Evolutionary conservation across 1,284 basidiomycete species (phyloP).

Genomic region (Apiotrichum porosum): DNA sequence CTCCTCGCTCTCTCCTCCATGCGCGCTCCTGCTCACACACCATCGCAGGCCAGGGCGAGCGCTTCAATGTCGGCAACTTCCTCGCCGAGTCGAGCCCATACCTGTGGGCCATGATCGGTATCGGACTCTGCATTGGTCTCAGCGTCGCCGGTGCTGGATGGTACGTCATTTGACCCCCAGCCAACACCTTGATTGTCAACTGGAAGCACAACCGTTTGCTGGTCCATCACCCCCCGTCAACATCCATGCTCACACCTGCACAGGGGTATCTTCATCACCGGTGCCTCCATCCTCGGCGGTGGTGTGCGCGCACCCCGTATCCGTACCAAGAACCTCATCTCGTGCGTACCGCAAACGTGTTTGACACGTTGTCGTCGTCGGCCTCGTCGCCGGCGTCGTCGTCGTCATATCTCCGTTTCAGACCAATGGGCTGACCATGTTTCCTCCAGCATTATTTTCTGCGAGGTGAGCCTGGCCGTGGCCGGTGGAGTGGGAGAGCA

Average conservation of each 20-base stretch:
- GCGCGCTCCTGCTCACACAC: too few species aligned
- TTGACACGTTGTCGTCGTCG: too few species aligned
- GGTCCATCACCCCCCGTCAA: too few species aligned
- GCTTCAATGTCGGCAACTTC: constrained; percentile 88
- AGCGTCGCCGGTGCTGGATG: constrained; percentile 94
- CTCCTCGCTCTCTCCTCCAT: too few species aligned
- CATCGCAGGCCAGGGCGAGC: constrained; percentile 69
- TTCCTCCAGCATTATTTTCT: constrained; percentile 88
- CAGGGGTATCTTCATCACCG: constrained; percentile 98
- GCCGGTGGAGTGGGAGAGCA: too few species aligned
- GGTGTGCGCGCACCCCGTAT: constrained; percentile 93
- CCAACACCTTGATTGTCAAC: too few species aligned
- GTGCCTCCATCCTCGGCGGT: constrained; percentile 89
- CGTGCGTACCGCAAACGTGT: constrained; percentile 55
- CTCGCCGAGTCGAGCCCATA: constrained; percentile 91
- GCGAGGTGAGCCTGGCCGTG: too few species aligned
- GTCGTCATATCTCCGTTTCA: too few species aligned
- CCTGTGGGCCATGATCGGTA: constrained; percentile 84
- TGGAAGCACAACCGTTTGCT: too few species aligned
- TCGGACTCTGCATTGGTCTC: constrained; percentile 88
- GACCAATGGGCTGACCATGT: background rate
- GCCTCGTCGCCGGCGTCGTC: background rate
- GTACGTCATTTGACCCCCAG: constrained; percentile 56
- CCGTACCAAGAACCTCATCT: constrained; percentile 95
- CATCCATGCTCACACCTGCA: background rate